These are phyloP conservation scores for Melanomma pulvis-pyrius DNA, from an alignment of 495 filamentous ascomycete genomes.

Conservation along the genomic window DNA sequence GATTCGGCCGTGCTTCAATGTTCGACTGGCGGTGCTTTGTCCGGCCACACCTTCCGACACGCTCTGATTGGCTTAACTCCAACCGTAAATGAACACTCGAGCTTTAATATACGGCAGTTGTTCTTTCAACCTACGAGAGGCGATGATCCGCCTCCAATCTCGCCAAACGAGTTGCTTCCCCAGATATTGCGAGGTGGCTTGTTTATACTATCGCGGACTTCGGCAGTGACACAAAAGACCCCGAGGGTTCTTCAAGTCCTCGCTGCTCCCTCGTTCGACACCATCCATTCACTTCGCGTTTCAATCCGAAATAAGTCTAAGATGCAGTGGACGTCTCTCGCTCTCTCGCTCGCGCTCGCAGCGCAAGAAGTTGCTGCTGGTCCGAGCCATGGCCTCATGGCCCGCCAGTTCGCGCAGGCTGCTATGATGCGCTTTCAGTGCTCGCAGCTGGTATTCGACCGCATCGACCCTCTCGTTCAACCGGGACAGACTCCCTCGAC, in stretches of 20 bases:
- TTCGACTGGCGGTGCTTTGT: not conserved
- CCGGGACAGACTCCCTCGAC: constrained; percentile 19
- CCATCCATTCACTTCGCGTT: not conserved
- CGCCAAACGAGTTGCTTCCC: not conserved
- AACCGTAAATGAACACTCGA: constrained; percentile 19
- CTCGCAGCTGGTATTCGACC: constrained; percentile 30
- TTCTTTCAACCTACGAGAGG: constrained; percentile 17
- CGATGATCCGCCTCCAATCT: constrained; percentile 7
- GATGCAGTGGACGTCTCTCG: constrained; percentile 28
- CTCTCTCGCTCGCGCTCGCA: constrained; percentile 18
- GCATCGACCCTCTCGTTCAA: constrained; percentile 34
- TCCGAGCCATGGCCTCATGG: constrained; percentile 18
- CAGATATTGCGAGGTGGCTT: not conserved
- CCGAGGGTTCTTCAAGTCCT: constrained; percentile 1
- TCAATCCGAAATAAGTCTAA: not conserved
- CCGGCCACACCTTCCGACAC: not conserved
- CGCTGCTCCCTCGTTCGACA: not conserved
- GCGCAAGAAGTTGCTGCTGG: constrained; percentile 12
- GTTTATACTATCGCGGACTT: constrained; percentile 18
- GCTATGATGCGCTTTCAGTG: constrained; percentile 37
- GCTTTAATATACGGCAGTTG: constrained; percentile 30
- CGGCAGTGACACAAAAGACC: not conserved
- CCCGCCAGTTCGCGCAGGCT: constrained; percentile 30
- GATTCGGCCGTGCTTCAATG: not conserved
- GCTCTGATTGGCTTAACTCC: constrained; percentile 6